phyloP scores from a whole-genome alignment of 2,329 filamentous ascomycete species.

The Penicillium sp. region DNA sequence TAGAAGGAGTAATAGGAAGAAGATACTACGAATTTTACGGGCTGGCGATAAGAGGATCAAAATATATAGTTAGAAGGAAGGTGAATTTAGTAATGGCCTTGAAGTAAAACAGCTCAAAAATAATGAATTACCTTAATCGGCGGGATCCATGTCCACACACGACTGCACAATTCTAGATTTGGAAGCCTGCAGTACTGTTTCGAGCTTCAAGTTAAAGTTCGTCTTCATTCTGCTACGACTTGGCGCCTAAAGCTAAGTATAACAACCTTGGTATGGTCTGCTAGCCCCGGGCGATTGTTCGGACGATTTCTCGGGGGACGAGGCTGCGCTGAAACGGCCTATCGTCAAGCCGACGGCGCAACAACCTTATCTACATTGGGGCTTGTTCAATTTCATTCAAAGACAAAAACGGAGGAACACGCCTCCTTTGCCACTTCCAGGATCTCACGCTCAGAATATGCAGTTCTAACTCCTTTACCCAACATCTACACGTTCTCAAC shows the following conservation, averaged over 20 bases:
- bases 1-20: no score
- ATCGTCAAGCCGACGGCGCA: slow-evolving; percentile 1
- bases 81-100: no score
- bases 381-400: not conserved
- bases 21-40: no score
- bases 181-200: not conserved
- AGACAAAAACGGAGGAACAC: not conserved
- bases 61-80: no score
- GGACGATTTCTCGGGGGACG: not conserved
- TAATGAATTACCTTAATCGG: no score
- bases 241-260: not conserved
- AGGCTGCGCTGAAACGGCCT: not conserved
- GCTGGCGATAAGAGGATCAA: no score
- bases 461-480: not conserved
- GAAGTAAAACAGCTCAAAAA: no score
- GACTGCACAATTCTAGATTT: no score
- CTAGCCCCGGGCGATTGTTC: not conserved
- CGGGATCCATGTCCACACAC: no score
- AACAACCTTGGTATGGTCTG: not conserved
- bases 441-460: no score
- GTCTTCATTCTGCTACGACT: not conserved
- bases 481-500: not conserved
- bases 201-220: not conserved
- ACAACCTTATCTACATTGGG: not conserved
- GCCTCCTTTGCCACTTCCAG: no score